Conservation (phyloP, 1,139 yeast genomes). For the Yamadazyma friedrichii region DNA sequence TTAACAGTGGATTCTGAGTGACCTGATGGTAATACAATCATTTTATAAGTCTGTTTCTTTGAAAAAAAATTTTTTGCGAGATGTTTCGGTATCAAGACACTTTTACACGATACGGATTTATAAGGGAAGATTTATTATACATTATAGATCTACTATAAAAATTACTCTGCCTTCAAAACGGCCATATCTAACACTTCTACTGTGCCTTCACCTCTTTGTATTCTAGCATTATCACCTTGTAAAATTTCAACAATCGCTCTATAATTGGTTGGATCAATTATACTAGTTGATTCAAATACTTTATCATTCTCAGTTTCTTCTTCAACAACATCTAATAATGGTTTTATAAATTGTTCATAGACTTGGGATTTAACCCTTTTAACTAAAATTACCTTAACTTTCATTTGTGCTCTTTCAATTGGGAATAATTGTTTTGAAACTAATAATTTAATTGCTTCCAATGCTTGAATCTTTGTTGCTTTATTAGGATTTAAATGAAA, state of each 20-base stretch:
- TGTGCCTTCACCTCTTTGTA: constrained; percentile 56
- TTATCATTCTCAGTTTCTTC: constrained; percentile 46
- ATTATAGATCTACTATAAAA: not conserved
- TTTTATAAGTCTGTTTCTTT: constrained; percentile 10
- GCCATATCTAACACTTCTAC: constrained; percentile 92
- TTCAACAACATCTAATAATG: constrained; percentile 53
- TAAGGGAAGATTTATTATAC: not conserved
- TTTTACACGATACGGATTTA: not conserved
- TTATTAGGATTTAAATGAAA: constrained; percentile 79
- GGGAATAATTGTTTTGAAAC: constrained; percentile 83
- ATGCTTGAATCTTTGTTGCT: constrained; percentile 83
- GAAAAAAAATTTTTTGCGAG: constrained; percentile 10
- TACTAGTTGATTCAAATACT: constrained; percentile 62
- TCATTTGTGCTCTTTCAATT: constrained; percentile 93
- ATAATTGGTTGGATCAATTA: constrained; percentile 88
- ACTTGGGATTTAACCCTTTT: constrained; percentile 50
- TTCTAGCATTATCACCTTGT: constrained; percentile 48
- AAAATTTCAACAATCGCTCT: constrained; percentile 65
- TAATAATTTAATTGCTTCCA: constrained; percentile 83
- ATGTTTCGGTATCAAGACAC: not conserved
- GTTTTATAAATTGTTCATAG: constrained; percentile 48
- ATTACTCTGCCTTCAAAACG: constrained; percentile 56
- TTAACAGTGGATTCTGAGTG: constrained; percentile 53
- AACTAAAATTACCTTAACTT: constrained; percentile 58
- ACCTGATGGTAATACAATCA: constrained; percentile 44